Percentiles rank a stretch among this genome's conserved stretches.
phyloP scores from a whole-genome alignment of 305 asterid genomes.

The Fraxinus ornus region DNA sequence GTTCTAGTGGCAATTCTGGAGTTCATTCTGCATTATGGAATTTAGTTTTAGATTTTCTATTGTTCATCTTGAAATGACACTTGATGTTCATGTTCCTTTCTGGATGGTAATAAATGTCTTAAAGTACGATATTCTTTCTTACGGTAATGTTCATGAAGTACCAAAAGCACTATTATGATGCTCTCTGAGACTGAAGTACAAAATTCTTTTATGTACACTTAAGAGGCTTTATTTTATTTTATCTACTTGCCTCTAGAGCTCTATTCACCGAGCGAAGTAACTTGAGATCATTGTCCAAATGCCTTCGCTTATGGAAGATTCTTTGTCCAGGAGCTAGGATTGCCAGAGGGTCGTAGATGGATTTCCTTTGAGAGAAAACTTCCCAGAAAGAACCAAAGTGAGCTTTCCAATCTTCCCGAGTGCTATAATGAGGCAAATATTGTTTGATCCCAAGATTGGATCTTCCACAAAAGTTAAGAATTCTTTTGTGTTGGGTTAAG shows the following conservation, averaged over 20 bases:
- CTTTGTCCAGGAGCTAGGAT: conserved; percentile 94
- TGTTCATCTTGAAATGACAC: conserved; percentile 16
- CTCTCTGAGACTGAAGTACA: conserved; percentile 21
- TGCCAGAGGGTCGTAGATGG: conserved; percentile 73
- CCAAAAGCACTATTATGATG: conserved; percentile 11
- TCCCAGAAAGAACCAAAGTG: conserved; percentile 87
- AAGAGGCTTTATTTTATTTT: conserved; percentile 8
- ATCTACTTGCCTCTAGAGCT: conserved; percentile 18
- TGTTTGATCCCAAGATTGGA: conserved; percentile 69
- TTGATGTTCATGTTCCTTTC: conserved; percentile 10
- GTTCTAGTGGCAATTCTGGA: conserved; percentile 3
- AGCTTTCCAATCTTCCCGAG: conserved; percentile 75
- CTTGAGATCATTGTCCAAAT: conserved; percentile 33
- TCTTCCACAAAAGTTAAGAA: conserved; percentile 48
- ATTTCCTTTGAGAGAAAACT: conserved; percentile 59
- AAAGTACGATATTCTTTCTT: neutral
- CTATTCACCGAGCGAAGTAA: conserved; percentile 12
- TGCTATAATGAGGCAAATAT: conserved; percentile 74
- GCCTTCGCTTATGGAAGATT: conserved; percentile 56
- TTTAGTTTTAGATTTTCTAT: conserved; percentile 2
- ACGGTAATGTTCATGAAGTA: conserved; percentile 16
- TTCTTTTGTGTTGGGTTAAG: conserved; percentile 54
- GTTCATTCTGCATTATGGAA: conserved; percentile 9
- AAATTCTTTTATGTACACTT: conserved; percentile 27
- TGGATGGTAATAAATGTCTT: neutral